Conservation (phyloP, 495 filamentous ascomycete species). For the Xylaria longipes region DNA sequence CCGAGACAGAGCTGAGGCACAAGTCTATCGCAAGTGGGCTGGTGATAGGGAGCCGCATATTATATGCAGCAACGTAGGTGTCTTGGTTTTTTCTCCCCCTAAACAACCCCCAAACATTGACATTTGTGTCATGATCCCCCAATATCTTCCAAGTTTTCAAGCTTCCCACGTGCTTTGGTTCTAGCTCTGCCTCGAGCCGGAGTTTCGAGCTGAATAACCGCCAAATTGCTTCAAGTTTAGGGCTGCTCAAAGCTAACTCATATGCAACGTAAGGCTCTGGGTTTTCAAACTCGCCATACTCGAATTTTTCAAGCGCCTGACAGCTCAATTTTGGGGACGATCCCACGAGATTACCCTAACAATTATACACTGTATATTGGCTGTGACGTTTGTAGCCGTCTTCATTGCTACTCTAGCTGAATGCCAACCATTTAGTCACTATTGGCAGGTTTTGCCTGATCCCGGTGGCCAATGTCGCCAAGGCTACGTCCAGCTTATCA, state of each 20-base stretch:
- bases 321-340: constrained; percentile 67
- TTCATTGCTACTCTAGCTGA: constrained; percentile 82
- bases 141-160: neutral
- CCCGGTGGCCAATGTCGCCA: constrained; percentile 83
- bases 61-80: constrained; percentile 74
- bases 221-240: neutral
- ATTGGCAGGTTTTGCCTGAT: constrained; percentile 92
- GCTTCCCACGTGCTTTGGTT: neutral
- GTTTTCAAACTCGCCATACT: constrained; percentile 87
- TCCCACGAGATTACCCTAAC: constrained; percentile 71
- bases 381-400: constrained; percentile 76
- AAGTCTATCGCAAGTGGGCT: constrained; percentile 66
- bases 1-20: constrained; percentile 53
- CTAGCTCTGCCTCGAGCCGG: neutral
- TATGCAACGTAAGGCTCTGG: constrained; percentile 71
- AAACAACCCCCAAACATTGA: neutral
- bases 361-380: constrained; percentile 75
- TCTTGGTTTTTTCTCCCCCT: constrained; percentile 5
- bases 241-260: constrained; percentile 28
- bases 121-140: neutral
- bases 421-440: constrained; percentile 82
- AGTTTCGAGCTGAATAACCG: neutral
- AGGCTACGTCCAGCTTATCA: constrained; percentile 83
- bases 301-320: constrained; percentile 87
- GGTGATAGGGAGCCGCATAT: constrained; percentile 68